These are phyloP conservation scores for Leucoagaricus sp. DNA, from an alignment of 1,284 basidiomycete species.

Conservation along the genomic window DNA sequence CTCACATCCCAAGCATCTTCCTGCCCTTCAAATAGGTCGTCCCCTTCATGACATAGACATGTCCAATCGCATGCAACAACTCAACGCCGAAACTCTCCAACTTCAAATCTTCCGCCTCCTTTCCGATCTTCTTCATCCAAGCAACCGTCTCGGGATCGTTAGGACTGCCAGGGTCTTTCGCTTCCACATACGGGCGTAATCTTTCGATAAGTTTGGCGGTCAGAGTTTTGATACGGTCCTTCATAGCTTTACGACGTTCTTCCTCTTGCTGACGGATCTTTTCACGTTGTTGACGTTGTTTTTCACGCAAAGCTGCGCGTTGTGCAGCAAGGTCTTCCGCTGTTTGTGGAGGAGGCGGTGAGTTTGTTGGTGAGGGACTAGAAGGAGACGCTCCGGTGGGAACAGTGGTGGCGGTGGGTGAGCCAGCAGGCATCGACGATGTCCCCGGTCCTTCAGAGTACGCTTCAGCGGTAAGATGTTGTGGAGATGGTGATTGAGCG, in stretches of 20 bases:
- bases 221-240: constrained; percentile 73
- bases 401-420: no score
- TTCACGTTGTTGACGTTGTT: constrained; percentile 72
- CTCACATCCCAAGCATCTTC: constrained; percentile 88
- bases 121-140: constrained; percentile 78
- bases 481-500: neutral
- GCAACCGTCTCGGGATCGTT: constrained; percentile 82
- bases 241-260: constrained; percentile 79
- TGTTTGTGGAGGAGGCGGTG: constrained; percentile 14
- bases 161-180: constrained; percentile 83
- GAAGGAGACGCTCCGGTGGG: neutral
- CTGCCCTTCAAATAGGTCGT: constrained; percentile 90
- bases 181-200: constrained; percentile 86
- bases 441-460: constrained; percentile 14
- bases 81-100: constrained; percentile 98
- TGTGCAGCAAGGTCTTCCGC: constrained; percentile 25
- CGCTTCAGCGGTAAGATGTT: neutral
- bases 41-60: constrained; percentile 92
- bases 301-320: constrained; percentile 39
- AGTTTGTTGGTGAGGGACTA: neutral
- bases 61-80: constrained; percentile 85
- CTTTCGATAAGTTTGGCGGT: constrained; percentile 81
- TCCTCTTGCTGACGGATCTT: constrained; percentile 81
- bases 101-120: constrained; percentile 96
- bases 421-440: no score